A percentile compares a stretch with the other conserved stretches of the same genome.
Evolutionary conservation across 768 basidiomycete genomes (phyloP).

Genomic region (Rhizopogon rudus): DNA sequence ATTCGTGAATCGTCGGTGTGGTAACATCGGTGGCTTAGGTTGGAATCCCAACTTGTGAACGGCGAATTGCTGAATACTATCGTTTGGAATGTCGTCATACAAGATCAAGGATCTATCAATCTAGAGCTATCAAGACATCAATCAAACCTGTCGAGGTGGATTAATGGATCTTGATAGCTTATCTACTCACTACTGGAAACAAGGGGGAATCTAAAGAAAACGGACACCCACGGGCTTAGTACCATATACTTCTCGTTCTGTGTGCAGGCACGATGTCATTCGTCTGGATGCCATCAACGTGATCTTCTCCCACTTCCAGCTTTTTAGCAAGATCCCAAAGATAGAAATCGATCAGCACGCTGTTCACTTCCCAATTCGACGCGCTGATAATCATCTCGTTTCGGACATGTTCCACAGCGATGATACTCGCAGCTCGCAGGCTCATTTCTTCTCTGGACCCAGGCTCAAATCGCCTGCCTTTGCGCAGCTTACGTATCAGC

Average conservation of each 20-base stretch:
- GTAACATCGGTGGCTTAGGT: too few species aligned
- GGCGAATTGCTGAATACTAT: too few species aligned
- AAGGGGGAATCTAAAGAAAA: not conserved
- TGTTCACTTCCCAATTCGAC: slow-evolving; percentile 40
- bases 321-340: slow-evolving; percentile 85
- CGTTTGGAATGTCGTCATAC: too few species aligned
- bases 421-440: slow-evolving; percentile 72
- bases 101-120: too few species aligned
- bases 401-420: slow-evolving; percentile 74
- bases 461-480: slow-evolving; percentile 39
- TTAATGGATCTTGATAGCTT: too few species aligned
- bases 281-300: slow-evolving; percentile 53
- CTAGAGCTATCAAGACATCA: too few species aligned
- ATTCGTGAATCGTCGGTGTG: too few species aligned
- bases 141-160: too few species aligned
- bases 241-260: slow-evolving; percentile 83
- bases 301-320: slow-evolving; percentile 58
- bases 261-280: slow-evolving; percentile 63
- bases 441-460: slow-evolving; percentile 73
- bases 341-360: slow-evolving; percentile 87
- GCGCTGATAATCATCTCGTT: slow-evolving; percentile 40
- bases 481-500: slow-evolving; percentile 46
- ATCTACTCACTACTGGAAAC: not conserved
- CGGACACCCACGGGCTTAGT: slow-evolving; percentile 35
- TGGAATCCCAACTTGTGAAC: too few species aligned